phyloP scores from a whole-genome alignment of 2,329 filamentous ascomycete genomes.

The Fusarium oxysporum region DNA sequence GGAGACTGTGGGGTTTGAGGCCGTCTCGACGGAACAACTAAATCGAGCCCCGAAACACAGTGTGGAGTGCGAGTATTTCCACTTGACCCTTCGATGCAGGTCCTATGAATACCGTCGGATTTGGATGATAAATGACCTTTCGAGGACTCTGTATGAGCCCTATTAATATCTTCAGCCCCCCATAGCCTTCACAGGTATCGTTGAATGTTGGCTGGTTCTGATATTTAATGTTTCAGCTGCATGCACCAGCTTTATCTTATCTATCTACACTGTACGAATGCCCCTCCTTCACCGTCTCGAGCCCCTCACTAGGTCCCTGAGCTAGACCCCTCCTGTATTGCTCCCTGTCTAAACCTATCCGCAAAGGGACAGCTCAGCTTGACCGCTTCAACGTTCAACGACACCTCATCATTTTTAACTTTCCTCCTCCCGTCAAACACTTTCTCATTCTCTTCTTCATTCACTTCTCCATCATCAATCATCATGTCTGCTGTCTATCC shows the following conservation, averaged over 20 bases:
- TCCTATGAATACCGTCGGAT: neutral
- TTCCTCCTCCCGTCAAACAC: constrained; percentile 21
- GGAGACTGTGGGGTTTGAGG: constrained; percentile 30
- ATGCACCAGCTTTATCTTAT: constrained; percentile 37
- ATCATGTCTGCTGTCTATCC: constrained; percentile 68
- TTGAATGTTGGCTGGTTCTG: neutral
- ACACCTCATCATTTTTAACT: constrained; percentile 32
- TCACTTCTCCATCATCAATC: constrained; percentile 21
- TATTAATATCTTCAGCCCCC: neutral
- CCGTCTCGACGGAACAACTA: constrained; percentile 37
- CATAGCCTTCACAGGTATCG: neutral
- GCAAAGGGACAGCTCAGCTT: constrained; percentile 43
- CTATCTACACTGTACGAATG: constrained; percentile 43
- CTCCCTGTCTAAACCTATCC: constrained; percentile 27
- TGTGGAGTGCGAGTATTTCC: constrained; percentile 9
- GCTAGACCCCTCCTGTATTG: constrained; percentile 40
- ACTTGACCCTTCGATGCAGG: neutral
- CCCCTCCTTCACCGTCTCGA: constrained; percentile 43
- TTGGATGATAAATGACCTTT: no score
- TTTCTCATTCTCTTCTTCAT: constrained; percentile 7
- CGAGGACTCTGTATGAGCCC: neutral
- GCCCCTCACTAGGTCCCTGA: constrained; percentile 37
- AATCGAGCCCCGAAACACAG: constrained; percentile 36
- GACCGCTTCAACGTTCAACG: constrained; percentile 44
- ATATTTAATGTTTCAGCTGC: neutral